Conservation (phyloP, 129 eudicot genomes). For the Arctium lappa region DNA sequence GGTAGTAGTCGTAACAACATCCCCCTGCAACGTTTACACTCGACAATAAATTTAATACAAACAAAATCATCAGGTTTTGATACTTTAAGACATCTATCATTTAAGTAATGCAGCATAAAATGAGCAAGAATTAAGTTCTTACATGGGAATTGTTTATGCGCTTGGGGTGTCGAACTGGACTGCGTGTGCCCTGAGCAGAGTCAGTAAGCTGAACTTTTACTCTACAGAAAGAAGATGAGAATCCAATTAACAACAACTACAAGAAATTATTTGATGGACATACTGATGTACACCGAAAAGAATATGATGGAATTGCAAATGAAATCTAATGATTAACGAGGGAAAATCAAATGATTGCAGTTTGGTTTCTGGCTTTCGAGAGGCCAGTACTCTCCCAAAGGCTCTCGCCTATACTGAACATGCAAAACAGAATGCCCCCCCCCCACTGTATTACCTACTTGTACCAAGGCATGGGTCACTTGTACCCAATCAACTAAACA, state of each 20-base stretch:
- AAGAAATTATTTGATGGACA: neutral
- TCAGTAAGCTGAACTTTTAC: slow-evolving; percentile 92
- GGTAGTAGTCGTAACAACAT: slow-evolving; percentile 39
- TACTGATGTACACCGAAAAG: too few species aligned
- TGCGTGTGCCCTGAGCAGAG: slow-evolving; percentile 79
- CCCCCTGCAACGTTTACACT: slow-evolving; percentile 46
- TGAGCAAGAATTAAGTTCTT: slow-evolving; percentile 22
- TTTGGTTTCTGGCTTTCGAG: too few species aligned
- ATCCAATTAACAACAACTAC: neutral
- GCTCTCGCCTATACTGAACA: too few species aligned
- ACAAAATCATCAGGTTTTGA: neutral
- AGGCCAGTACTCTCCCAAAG: too few species aligned
- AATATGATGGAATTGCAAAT: too few species aligned
- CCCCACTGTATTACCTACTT: too few species aligned
- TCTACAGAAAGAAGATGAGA: slow-evolving; percentile 37
- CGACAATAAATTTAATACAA: neutral
- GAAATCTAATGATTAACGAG: too few species aligned
- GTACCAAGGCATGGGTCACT: too few species aligned
- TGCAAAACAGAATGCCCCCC: too few species aligned
- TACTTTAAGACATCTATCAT: slow-evolving; percentile 14
- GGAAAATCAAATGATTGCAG: too few species aligned
- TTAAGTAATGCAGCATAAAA: neutral
- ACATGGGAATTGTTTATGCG: slow-evolving; percentile 59
- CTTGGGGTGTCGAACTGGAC: slow-evolving; percentile 76
- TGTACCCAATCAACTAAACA: too few species aligned